Evolutionary conservation across 495 filamentous ascomycete genomes (phyloP).

Genomic region (Lophiotrema nucula): DNA sequence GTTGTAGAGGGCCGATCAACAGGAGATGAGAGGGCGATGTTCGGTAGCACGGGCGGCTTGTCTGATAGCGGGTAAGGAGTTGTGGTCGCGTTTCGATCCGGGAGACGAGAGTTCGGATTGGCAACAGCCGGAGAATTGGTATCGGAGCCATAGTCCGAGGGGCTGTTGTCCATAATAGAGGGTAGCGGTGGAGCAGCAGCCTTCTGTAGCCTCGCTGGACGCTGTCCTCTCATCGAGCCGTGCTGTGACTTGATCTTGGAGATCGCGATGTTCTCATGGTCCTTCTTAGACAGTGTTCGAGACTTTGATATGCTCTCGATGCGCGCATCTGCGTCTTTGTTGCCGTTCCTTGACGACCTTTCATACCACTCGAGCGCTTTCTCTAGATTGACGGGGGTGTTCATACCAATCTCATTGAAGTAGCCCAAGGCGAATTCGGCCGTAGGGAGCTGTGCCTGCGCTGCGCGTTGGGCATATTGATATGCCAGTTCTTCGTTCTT

Average conservation of each 20-base stretch:
- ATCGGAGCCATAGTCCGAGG: constrained; percentile 31
- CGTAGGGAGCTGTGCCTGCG: constrained; percentile 73
- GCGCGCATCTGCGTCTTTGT: constrained; percentile 79
- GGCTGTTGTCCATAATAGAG: constrained; percentile 27
- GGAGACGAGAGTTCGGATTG: constrained; percentile 14
- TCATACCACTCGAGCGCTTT: constrained; percentile 90
- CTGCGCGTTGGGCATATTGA: constrained; percentile 83
- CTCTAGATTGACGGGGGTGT: constrained; percentile 73
- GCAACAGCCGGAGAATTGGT: constrained; percentile 1
- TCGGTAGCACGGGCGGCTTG: constrained; percentile 31
- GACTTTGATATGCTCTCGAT: constrained; percentile 83
- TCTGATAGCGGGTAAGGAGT: constrained; percentile 42
- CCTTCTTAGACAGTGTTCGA: constrained; percentile 80
- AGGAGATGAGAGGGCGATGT: constrained; percentile 47
- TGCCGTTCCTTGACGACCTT: constrained; percentile 84
- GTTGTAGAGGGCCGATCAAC: constrained; percentile 49
- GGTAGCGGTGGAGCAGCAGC: constrained; percentile 34
- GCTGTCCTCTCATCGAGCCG: constrained; percentile 74
- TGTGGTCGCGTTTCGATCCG: constrained; percentile 27
- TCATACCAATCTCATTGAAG: constrained; percentile 94
- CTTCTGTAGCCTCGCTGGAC: constrained; percentile 63
- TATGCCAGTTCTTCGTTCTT: constrained; percentile 96
- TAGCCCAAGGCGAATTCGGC: constrained; percentile 98
- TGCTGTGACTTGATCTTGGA: constrained; percentile 88
- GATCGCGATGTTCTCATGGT: constrained; percentile 90